Evolutionary conservation across 1,139 yeast species (phyloP).

Genomic region (Entelexis paramagnoliae): DNA sequence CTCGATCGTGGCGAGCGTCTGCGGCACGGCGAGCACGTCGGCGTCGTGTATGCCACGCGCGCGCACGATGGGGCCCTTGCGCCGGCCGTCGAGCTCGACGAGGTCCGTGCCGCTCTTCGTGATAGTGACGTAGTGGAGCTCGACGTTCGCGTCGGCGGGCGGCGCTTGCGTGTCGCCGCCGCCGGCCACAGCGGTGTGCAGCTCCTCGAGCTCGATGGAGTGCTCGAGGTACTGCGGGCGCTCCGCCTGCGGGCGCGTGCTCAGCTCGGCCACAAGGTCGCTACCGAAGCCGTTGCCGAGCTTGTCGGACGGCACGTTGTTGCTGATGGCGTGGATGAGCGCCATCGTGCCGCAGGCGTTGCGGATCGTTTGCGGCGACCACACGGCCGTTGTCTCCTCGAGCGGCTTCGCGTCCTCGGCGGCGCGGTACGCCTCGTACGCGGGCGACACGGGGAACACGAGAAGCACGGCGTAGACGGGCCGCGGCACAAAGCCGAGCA

Average conservation of each 20-base stretch:
- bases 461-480: conserved; percentile 68
- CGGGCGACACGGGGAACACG: conserved; percentile 65
- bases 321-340: conserved; percentile 61
- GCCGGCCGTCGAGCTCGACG: conserved; percentile 82
- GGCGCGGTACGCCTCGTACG: conserved; percentile 45
- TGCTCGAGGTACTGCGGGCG: conserved; percentile 42
- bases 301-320: conserved; percentile 40
- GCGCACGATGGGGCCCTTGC: conserved; percentile 63
- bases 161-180: conserved; percentile 81
- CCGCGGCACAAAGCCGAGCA: conserved; percentile 67
- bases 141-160: conserved; percentile 49
- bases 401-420: conserved; percentile 30
- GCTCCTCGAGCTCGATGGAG: conserved; percentile 39
- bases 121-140: conserved; percentile 71
- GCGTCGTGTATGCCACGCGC: conserved; percentile 36
- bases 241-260: conserved; percentile 32
- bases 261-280: conserved; percentile 27
- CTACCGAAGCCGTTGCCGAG: conserved; percentile 26
- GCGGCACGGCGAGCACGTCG: conserved; percentile 46
- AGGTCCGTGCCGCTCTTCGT: conserved; percentile 45
- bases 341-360: conserved; percentile 95
- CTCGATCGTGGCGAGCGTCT: conserved; percentile 47
- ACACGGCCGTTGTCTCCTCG: conserved; percentile 28
- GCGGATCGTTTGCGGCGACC: conserved; percentile 77
- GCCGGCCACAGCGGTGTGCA: conserved; percentile 51